A percentile compares a stretch with the other conserved stretches of the same genome.
Conservation (phyloP, 2,329 filamentous ascomycete genomes). For the Intubia oerlemansii region DNA sequence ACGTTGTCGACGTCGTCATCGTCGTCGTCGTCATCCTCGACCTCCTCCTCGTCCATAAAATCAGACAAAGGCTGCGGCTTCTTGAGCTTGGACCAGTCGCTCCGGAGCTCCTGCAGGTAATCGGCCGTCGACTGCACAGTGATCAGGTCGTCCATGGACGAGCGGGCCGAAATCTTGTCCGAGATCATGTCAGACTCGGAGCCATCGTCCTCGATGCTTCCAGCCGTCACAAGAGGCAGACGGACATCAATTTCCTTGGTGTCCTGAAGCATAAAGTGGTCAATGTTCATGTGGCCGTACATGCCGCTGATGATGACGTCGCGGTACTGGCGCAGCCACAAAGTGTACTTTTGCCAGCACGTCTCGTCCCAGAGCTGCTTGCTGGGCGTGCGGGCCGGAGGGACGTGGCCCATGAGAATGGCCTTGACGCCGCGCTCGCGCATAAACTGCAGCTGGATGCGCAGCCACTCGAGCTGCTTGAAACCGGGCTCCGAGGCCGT, state of each 20-base stretch:
- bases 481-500: constrained; percentile 66
- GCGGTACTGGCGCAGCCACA: constrained; percentile 79
- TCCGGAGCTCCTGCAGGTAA: constrained; percentile 60
- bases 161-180: constrained; percentile 10
- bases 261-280: constrained; percentile 89
- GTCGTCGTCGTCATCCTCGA: constrained; percentile 9
- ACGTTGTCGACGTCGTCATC: too few species aligned
- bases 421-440: constrained; percentile 77
- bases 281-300: constrained; percentile 96
- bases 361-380: constrained; percentile 90
- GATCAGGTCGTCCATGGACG: constrained; percentile 28
- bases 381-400: constrained; percentile 64
- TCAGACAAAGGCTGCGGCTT: constrained; percentile 13
- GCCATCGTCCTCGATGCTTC: background rate
- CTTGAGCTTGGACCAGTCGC: constrained; percentile 59
- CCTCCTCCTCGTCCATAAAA: constrained; percentile 5
- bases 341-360: constrained; percentile 92
- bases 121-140: constrained; percentile 45
- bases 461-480: constrained; percentile 90
- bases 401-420: constrained; percentile 84
- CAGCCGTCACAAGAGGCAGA: constrained; percentile 13
- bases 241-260: constrained; percentile 50
- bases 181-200: constrained; percentile 13
- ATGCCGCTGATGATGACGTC: constrained; percentile 65
- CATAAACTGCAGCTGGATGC: constrained; percentile 67